These are phyloP conservation scores for Domatiomyces globalis DNA, from an alignment of 2,329 filamentous ascomycete species.

Conservation along the genomic window DNA sequence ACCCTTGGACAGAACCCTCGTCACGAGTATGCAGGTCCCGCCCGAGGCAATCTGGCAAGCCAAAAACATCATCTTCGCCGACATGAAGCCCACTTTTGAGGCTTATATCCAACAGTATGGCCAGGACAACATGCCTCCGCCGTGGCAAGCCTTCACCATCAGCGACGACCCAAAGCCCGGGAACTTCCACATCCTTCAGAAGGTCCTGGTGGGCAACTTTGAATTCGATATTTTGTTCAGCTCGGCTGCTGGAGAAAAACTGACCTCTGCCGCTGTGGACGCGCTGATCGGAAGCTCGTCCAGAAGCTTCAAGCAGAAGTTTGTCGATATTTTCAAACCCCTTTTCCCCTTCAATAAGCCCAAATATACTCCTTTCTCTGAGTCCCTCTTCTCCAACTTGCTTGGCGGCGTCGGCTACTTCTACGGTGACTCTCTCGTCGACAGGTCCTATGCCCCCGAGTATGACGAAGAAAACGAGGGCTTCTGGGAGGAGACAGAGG, in stretches of 20 bases:
- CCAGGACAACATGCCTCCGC: slow-evolving; percentile 57
- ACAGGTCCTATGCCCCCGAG: slow-evolving; percentile 78
- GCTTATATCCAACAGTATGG: slow-evolving; percentile 44
- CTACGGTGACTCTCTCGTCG: slow-evolving; percentile 72
- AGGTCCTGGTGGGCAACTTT: slow-evolving; percentile 77
- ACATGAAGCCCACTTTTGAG: slow-evolving; percentile 51
- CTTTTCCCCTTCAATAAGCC: slow-evolving; percentile 60
- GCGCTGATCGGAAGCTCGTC: slow-evolving; percentile 53
- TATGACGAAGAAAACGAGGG: slow-evolving; percentile 92
- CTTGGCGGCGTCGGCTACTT: slow-evolving; percentile 94
- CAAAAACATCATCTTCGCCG: slow-evolving; percentile 53
- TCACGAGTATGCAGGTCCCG: slow-evolving; percentile 55
- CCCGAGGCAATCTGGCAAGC: slow-evolving; percentile 68
- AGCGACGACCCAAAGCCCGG: slow-evolving; percentile 53
- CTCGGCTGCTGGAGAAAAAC: slow-evolving; percentile 50
- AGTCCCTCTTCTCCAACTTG: slow-evolving; percentile 86
- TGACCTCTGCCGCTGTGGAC: slow-evolving; percentile 52
- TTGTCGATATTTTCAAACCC: slow-evolving; percentile 56
- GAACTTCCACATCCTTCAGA: slow-evolving; percentile 80
- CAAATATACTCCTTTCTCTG: slow-evolving; percentile 65
- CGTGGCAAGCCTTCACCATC: slow-evolving; percentile 74
- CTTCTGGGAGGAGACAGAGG: slow-evolving; percentile 85
- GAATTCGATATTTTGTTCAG: slow-evolving; percentile 88
- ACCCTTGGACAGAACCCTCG: slow-evolving; percentile 60
- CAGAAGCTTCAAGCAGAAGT: slow-evolving; percentile 58